Evolutionary conservation across 306 rosid species (phyloP).

Genomic region (Cotoneaster glaucophyllus): DNA sequence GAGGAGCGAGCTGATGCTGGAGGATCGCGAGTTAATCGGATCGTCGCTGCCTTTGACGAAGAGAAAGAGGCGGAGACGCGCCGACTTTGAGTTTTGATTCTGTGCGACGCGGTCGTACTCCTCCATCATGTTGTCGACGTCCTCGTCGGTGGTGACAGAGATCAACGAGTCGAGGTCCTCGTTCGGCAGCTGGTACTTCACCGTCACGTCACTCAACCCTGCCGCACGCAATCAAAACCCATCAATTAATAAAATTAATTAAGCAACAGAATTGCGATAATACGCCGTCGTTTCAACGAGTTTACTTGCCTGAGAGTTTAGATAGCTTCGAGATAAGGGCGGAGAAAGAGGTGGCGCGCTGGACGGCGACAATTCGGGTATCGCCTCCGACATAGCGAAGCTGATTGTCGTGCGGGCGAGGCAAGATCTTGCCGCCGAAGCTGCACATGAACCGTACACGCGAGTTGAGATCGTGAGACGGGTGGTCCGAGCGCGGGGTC

Average conservation of each 20-base stretch:
- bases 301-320: slow-evolving; percentile 79
- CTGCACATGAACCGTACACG: slow-evolving; percentile 95
- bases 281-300: not conserved
- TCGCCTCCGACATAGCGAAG: slow-evolving; percentile 98
- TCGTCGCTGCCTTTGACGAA: slow-evolving; percentile 32
- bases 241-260: too few species aligned
- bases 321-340: slow-evolving; percentile 61
- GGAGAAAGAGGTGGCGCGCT: slow-evolving; percentile 60
- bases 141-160: slow-evolving; percentile 82
- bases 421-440: slow-evolving; percentile 87
- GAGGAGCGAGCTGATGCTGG: slow-evolving; percentile 70
- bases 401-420: slow-evolving; percentile 86
- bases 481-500: slow-evolving; percentile 67
- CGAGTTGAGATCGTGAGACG: slow-evolving; percentile 27
- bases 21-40: slow-evolving; percentile 35
- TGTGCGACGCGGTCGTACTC: slow-evolving; percentile 75
- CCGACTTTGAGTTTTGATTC: slow-evolving; percentile 62
- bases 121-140: slow-evolving; percentile 97
- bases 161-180: slow-evolving; percentile 94
- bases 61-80: slow-evolving; percentile 77
- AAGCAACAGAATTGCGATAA: not conserved
- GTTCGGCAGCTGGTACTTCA: slow-evolving; percentile 94
- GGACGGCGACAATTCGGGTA: slow-evolving; percentile 75
- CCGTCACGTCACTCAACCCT: slow-evolving; percentile 55
- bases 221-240: slow-evolving; percentile 21